Evolutionary conservation across 345 rosid species (phyloP).

Genomic region (Populus pruinosa): DNA sequence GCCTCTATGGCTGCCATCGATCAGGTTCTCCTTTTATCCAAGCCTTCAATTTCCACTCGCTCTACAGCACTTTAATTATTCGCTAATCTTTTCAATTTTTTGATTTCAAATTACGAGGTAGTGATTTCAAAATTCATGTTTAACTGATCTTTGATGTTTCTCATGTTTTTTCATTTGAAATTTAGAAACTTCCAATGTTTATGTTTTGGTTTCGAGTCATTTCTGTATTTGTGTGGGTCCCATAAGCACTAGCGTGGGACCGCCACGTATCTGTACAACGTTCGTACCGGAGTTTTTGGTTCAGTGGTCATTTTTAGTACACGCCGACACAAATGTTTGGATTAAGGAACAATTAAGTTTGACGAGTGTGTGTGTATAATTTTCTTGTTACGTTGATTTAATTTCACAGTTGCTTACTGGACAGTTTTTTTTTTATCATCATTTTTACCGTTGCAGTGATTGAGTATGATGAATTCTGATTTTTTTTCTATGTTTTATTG

Average conservation of each 20-base stretch:
- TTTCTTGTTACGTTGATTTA: background rate
- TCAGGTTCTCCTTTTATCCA: slow-evolving; percentile 46
- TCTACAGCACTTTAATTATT: background rate
- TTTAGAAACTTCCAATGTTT: background rate
- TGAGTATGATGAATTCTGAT: background rate
- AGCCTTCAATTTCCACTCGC: background rate
- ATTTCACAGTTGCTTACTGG: background rate
- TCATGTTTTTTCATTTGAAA: background rate
- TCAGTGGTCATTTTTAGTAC: background rate
- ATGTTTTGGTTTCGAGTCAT: background rate
- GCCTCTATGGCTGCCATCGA: slow-evolving; percentile 59
- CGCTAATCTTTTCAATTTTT: background rate
- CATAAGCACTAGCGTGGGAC: background rate
- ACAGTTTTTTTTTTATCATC: background rate
- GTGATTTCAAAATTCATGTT: background rate
- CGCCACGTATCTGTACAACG: background rate
- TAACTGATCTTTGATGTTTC: background rate
- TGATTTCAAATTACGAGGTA: background rate
- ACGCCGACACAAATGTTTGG: background rate
- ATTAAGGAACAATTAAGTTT: background rate
- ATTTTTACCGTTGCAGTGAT: background rate
- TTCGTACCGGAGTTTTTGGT: background rate
- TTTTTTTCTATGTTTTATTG: background rate
- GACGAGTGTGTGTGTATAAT: background rate
- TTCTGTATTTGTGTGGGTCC: background rate